These are phyloP conservation scores for Aureobasidium musti DNA, from an alignment of 2,329 filamentous ascomycete genomes.

Conservation along the genomic window DNA sequence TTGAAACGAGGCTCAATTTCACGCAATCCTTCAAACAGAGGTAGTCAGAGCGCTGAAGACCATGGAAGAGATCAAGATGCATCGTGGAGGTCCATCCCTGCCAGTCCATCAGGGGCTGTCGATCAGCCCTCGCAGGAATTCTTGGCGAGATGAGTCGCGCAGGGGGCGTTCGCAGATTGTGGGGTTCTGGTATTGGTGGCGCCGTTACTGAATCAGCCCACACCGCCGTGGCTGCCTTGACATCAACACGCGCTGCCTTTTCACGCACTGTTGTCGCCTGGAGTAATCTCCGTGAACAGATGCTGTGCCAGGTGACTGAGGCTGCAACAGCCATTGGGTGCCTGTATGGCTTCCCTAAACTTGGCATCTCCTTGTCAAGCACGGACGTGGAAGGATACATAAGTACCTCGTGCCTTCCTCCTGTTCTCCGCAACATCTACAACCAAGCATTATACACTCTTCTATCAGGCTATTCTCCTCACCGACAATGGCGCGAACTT, in stretches of 20 bases:
- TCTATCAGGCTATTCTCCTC: neutral
- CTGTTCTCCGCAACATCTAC: neutral
- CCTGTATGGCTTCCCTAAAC: neutral
- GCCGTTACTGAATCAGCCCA: neutral
- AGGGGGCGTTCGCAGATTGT: neutral
- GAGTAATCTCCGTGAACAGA: neutral
- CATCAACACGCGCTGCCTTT: neutral
- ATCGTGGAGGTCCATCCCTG: too few relatives aligned
- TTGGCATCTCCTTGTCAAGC: neutral
- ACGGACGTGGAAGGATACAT: slow-evolving; percentile 11
- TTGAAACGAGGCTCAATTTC: neutral
- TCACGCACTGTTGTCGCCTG: neutral
- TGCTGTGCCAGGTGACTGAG: neutral
- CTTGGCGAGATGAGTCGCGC: too few relatives aligned
- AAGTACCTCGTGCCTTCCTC: neutral
- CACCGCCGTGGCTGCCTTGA: neutral
- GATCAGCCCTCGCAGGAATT: too few relatives aligned
- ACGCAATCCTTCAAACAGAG: neutral
- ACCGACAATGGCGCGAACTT: slow-evolving; percentile 2
- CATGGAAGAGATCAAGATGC: neutral
- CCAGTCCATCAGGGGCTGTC: too few relatives aligned
- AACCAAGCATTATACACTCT: neutral
- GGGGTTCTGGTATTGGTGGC: neutral
- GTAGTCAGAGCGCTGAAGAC: neutral
- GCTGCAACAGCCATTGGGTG: neutral